Evolutionary conservation across 169 alveolate species (phyloP).

Genomic region (Cystoisospora suis): DNA sequence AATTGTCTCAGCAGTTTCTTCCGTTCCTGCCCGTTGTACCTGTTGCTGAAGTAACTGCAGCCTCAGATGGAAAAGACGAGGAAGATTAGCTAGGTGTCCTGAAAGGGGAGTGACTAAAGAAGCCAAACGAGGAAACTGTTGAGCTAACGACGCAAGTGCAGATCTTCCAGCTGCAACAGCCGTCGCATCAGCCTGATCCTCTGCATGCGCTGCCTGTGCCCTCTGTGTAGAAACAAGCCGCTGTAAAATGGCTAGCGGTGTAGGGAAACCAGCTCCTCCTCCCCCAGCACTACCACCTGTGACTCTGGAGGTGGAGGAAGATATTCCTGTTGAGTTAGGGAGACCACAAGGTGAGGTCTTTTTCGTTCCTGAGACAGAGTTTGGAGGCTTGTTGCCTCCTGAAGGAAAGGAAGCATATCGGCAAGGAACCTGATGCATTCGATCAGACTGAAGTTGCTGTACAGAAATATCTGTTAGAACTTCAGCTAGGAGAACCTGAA

Average conservation of each 20-base stretch:
- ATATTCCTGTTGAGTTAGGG: too few relatives aligned
- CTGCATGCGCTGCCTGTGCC: conserved; percentile 20
- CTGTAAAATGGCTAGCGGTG: conserved; percentile 6
- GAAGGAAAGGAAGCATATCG: neutral
- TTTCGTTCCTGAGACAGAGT: too few relatives aligned
- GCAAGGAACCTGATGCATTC: neutral
- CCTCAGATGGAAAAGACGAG: conserved; percentile 6
- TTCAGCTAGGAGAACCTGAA: conserved; percentile 39
- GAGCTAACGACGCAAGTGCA: neutral
- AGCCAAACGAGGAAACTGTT: neutral
- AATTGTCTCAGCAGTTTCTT: too few relatives aligned
- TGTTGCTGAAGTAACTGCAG: conserved; percentile 12
- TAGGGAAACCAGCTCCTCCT: neutral
- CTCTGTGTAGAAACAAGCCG: neutral
- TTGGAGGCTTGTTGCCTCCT: neutral
- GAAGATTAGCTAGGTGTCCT: neutral
- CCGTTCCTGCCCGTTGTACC: conserved; percentile 25
- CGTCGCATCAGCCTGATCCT: conserved; percentile 11
- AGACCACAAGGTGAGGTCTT: too few relatives aligned
- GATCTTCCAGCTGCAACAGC: neutral
- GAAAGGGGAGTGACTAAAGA: neutral
- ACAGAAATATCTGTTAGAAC: neutral
- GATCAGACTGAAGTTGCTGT: neutral
- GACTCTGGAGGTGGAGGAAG: too few relatives aligned
- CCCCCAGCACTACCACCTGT: neutral